These are phyloP conservation scores for Crepidotus variabilis DNA, from an alignment of 768 basidiomycete species.

Conservation along the genomic window DNA sequence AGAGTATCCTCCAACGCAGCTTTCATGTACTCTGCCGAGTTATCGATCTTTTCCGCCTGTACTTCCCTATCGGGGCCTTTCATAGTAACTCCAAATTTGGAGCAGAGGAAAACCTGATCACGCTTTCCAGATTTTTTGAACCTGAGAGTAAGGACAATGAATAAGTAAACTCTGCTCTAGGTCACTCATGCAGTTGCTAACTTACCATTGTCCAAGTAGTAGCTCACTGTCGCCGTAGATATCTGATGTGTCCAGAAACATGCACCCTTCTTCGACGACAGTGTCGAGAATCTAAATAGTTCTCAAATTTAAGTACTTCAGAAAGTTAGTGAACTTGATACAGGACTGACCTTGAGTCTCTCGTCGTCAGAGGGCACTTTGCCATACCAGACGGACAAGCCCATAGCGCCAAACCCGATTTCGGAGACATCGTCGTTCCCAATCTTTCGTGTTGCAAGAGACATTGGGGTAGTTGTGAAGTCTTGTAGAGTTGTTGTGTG, in stretches of 20 bases:
- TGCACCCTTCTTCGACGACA: constrained; percentile 35
- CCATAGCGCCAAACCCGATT: constrained; percentile 63
- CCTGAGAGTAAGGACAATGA: no score
- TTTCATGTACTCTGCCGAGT: constrained; percentile 35
- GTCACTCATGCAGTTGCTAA: not conserved
- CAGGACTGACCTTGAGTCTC: no score
- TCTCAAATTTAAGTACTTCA: no score
- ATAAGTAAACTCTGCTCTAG: not conserved
- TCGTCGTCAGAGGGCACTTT: no score
- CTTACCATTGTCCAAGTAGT: constrained; percentile 38
- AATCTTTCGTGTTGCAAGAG: constrained; percentile 31
- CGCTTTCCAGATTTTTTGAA: constrained; percentile 50
- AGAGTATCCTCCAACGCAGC: constrained; percentile 36
- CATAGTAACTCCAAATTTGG: constrained; percentile 35
- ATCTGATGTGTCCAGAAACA: constrained; percentile 47
- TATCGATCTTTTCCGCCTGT: no score
- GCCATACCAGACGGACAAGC: constrained; percentile 46
- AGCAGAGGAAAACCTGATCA: constrained; percentile 55
- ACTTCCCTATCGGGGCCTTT: constrained; percentile 19
- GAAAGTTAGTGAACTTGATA: no score
- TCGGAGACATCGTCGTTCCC: constrained; percentile 41
- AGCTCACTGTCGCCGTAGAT: constrained; percentile 43
- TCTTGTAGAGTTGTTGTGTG: no score
- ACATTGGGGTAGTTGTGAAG: constrained; percentile 10
- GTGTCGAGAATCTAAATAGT: no score